Evolutionary conservation across 495 filamentous ascomycete genomes (phyloP), one percentile per base, ranked within the genome.

Genomic region (Penicillium tannophilum): DNA sequence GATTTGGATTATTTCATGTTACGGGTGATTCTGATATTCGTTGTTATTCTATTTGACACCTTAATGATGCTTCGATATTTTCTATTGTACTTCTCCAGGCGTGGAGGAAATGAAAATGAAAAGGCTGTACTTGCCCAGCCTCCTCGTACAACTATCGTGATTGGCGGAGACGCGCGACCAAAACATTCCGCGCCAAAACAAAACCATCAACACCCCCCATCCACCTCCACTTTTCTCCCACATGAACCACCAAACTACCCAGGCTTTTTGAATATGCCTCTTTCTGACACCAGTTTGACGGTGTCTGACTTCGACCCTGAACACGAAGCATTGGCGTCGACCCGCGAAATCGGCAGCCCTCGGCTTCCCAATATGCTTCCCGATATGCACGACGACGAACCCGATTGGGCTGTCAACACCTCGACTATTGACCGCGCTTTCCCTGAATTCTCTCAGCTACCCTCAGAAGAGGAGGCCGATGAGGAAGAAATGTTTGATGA

Each of bases 351-450:
- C n/a, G 76, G 69, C 31, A 72, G 68, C 46, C 70, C 70, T n/a
- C 66, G 63, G 33, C 67, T 80, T 23, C 77, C 78, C 24, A 64
- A 73, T 20, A 70, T 78, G 55, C 57, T 65, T 35, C 20, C 20
- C 19, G 17, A 35, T 19, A 33, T 33, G 28, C 20, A 23, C 20
- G 17, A 51, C 28, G 33, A 54, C 20, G 72, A 81, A 48, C 76
- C 76, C 10, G 76, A 81, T 46, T 81, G 74, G 54, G 72, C 70
- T 33, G 78, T 88, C 63, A 84, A 88, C 72, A 88, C 85, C 7
- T 88, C 85, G 9, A 84, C 79, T 36, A 74, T 88, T 45, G 83
- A 82, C 23, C 82, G 79, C 62, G 77, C 81, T 52, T 88, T 88
- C 69, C 86, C 86, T 23, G 80, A 88, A 61, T 88, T 83, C 55